Evolutionary conservation across 768 basidiomycete genomes (phyloP).

Genomic region (Russula lepida): DNA sequence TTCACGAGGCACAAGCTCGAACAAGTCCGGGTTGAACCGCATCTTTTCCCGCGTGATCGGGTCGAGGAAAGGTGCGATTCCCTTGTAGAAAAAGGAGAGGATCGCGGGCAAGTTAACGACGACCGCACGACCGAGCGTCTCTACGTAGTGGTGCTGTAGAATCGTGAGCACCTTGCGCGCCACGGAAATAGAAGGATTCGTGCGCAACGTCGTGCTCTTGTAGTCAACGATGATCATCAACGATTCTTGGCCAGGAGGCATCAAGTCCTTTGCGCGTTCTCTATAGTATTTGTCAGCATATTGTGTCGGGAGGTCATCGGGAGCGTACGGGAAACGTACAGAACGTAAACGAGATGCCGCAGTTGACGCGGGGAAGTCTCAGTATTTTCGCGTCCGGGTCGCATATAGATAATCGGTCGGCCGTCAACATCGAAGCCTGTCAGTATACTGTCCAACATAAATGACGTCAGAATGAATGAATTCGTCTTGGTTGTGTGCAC

Average conservation of each 20-base stretch:
- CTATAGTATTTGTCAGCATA: conserved; percentile 30
- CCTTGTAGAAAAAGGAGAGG: conserved; percentile 72
- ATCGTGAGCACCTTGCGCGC: conserved; percentile 72
- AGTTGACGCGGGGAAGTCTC: conserved; percentile 69
- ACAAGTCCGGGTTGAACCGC: conserved; percentile 80
- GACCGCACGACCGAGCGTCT: conserved; percentile 77
- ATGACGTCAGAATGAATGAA: not conserved
- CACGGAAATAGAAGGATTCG: conserved; percentile 76
- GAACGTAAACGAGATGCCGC: conserved; percentile 76
- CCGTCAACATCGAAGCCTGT: conserved; percentile 83
- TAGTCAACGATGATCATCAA: conserved; percentile 83
- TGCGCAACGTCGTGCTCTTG: conserved; percentile 69
- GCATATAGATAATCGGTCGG: conserved; percentile 83
- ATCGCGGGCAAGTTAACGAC: conserved; percentile 75
- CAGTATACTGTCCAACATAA: conserved; percentile 43
- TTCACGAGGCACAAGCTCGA: conserved; percentile 60
- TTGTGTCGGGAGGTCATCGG: not conserved
- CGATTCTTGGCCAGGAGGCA: conserved; percentile 79
- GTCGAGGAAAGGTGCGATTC: conserved; percentile 79
- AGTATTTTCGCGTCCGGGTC: conserved; percentile 82
- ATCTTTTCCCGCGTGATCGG: conserved; percentile 89
- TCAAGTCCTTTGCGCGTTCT: conserved; percentile 82
- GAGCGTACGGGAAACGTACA: conserved; percentile 45
- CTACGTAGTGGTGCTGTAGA: conserved; percentile 83
- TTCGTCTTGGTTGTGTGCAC: not conserved